These are phyloP conservation scores for Rhizophora apiculata DNA, from an alignment of 345 rosid species.

Conservation along the genomic window DNA sequence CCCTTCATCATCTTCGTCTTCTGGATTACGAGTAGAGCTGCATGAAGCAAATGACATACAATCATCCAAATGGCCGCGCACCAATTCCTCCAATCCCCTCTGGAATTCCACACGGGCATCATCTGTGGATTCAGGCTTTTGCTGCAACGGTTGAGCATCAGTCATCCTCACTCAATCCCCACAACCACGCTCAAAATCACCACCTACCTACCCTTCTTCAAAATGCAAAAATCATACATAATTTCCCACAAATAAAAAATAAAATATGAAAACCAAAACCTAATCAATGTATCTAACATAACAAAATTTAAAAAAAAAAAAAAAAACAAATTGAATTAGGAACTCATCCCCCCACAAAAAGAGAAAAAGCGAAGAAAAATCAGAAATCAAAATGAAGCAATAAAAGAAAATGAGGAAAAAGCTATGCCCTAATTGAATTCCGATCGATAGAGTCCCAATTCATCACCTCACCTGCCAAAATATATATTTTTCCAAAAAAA, in stretches of 20 bases:
- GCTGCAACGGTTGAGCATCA: slow-evolving; percentile 66
- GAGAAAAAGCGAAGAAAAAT: neutral
- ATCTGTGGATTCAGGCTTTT: slow-evolving; percentile 67
- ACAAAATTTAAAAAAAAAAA: neutral
- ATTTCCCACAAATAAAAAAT: neutral
- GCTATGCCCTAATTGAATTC: slow-evolving; percentile 13
- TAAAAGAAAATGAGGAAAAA: neutral
- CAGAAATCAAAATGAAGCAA: no score
- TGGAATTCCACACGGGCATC: slow-evolving; percentile 61
- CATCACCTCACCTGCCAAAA: slow-evolving; percentile 15
- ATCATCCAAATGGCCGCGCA: slow-evolving; percentile 87
- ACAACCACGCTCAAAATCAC: slow-evolving; percentile 17
- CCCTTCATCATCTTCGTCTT: slow-evolving; percentile 74
- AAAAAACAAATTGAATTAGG: slow-evolving; percentile 5
- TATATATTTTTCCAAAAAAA: neutral
- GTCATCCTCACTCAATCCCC: slow-evolving; percentile 54
- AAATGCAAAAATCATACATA: neutral
- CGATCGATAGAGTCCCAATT: slow-evolving; percentile 12
- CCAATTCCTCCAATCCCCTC: slow-evolving; percentile 77
- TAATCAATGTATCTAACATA: neutral
- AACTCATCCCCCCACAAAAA: neutral
- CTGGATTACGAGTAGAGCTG: slow-evolving; percentile 62
- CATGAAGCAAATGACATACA: slow-evolving; percentile 84
- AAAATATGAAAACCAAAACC: neutral
- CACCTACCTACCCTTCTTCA: slow-evolving; percentile 17